Evolutionary conservation across 352 stramenopile species (phyloP), one percentile per base, ranked within the genome.

Genomic region (Globisporangium echinulatum): DNA sequence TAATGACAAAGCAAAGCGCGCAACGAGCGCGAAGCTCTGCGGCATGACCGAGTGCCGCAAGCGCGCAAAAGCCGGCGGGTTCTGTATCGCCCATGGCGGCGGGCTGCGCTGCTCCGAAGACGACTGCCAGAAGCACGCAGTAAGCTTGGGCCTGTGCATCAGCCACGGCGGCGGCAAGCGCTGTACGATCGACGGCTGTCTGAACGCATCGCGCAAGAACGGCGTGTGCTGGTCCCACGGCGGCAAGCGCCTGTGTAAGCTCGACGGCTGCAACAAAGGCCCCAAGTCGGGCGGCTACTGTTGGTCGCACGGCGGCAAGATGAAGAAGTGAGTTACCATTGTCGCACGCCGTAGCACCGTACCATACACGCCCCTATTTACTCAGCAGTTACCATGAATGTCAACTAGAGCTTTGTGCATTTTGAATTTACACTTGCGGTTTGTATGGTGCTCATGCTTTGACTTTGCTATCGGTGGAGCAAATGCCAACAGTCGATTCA

Each of bases 101-200:
- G 84, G 84, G 3, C 61, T 91, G 7, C 81, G 84, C 4, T 96
- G 87, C 57, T 88, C 78, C 6, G 72, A 92, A 46, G 66, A 74
- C 17, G 69, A 70, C 0, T 96, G 87, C 64, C 66, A 81, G 46
- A 94, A 94, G 63, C 82, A 92, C 64, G 87, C 84, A 0, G 80
- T 92, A 48, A 91, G 82, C 53, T 69, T 94, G 74, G 85, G 85
- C 6, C 68, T 87, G 9, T 88, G 79, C 68, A 92, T 93, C 50
- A 84, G 87, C 52, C 87, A 96, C 59, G 87, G 87, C 33, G 87
- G 85, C 47, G 85, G 87, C 60, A 90, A 90, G 66, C 82, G 80
- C 49, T 96, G 87, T 61, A 87, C 72, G 13, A 69, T 89, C 14
- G 69, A 87, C 4, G 83, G 75, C 36, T 94, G 85, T 61, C 67